These are phyloP conservation scores for Durotheca rogersii DNA, from an alignment of 495 filamentous ascomycete genomes.

Conservation along the genomic window DNA sequence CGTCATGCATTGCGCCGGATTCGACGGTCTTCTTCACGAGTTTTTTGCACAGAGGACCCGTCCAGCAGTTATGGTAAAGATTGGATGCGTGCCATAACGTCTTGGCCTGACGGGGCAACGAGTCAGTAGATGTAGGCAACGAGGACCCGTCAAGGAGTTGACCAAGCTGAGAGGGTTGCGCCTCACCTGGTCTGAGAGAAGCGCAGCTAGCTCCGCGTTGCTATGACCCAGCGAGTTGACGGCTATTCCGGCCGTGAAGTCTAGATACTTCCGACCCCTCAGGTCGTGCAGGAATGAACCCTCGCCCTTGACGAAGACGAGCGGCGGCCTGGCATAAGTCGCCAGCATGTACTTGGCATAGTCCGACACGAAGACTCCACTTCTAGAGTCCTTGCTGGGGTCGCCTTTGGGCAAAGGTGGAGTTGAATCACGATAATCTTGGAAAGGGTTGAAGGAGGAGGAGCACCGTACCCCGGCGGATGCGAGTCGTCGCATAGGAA, in stretches of 20 bases:
- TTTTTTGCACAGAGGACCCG: constrained; percentile 78
- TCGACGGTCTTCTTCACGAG: constrained; percentile 75
- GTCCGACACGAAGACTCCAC: constrained; percentile 68
- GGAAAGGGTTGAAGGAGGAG: too few relatives aligned
- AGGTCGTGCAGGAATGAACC: constrained; percentile 89
- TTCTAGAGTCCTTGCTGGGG: constrained; percentile 73
- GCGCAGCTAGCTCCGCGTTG: constrained; percentile 65
- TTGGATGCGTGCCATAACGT: constrained; percentile 89
- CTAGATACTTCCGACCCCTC: constrained; percentile 84
- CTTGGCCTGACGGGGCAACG: constrained; percentile 51
- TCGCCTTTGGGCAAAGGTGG: constrained; percentile 71
- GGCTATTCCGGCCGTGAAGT: constrained; percentile 94
- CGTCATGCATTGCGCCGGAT: constrained; percentile 77
- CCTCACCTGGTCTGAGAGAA: constrained; percentile 72
- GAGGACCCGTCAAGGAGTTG: neutral
- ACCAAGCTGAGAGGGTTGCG: neutral
- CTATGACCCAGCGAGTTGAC: constrained; percentile 91
- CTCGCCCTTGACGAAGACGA: constrained; percentile 82
- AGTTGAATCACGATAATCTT: too few relatives aligned
- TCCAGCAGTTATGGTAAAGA: constrained; percentile 95
- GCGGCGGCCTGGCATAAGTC: constrained; percentile 89
- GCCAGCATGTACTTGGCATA: constrained; percentile 86
- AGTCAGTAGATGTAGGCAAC: neutral
- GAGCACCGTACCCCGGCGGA: constrained; percentile 11
- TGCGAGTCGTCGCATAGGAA: constrained; percentile 16